Evolutionary conservation across 345 rosid species (phyloP).

Genomic region (Firmiana major): DNA sequence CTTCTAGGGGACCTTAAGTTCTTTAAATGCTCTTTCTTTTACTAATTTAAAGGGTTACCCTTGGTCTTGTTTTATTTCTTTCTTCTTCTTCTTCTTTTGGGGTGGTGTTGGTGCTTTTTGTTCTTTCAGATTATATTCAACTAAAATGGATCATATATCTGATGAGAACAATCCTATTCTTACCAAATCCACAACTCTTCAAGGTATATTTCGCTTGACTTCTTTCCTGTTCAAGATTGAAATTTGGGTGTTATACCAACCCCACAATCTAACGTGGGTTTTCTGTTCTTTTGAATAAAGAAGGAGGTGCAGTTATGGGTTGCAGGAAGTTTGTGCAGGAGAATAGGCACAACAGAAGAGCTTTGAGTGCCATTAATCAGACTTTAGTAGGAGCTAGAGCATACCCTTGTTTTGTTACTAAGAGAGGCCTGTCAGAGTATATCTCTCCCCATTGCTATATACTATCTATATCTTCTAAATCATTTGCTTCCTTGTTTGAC

Average conservation of each 20-base stretch:
- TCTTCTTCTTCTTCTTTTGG: neutral
- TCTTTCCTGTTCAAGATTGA: conserved; percentile 2
- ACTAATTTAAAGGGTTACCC: neutral
- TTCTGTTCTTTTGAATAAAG: neutral
- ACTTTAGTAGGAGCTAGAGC: conserved; percentile 41
- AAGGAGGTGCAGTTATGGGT: conserved; percentile 28
- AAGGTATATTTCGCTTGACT: conserved; percentile 34
- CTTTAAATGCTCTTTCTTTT: neutral
- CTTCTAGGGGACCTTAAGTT: conserved; percentile 1
- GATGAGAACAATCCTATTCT: conserved; percentile 42
- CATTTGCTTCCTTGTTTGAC: neutral
- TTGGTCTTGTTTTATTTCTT: neutral
- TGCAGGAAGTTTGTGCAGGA: conserved; percentile 52
- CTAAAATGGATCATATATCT: conserved; percentile 33
- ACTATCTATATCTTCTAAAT: neutral
- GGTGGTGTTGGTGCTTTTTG: neutral
- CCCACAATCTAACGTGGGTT: conserved; percentile 2
- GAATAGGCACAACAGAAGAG: conserved; percentile 55
- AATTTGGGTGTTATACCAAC: neutral
- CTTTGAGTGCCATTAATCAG: conserved; percentile 59
- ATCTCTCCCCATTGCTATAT: conserved; percentile 1
- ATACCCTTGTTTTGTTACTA: conserved; percentile 58
- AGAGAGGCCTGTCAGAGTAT: conserved; percentile 47
- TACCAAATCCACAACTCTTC: conserved; percentile 30
- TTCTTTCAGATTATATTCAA: conserved; percentile 5